These are phyloP conservation scores for Edaphochlamys debaryana DNA, from an alignment of 139 green algal species.

Conservation along the genomic window DNA sequence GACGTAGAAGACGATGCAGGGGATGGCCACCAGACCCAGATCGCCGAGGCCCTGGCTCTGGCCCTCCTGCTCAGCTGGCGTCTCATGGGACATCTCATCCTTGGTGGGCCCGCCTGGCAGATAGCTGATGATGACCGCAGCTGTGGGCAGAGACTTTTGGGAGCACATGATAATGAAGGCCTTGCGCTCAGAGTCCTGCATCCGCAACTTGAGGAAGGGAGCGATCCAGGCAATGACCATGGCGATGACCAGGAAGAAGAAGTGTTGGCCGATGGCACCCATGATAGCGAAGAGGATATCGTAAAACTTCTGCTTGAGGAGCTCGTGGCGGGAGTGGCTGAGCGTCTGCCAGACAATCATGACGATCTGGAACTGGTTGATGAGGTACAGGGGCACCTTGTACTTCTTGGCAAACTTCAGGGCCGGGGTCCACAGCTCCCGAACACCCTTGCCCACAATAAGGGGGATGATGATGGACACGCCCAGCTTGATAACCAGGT, in stretches of 20 bases:
- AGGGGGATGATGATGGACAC: conserved; percentile 82
- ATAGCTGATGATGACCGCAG: conserved; percentile 68
- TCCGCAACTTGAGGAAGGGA: conserved; percentile 37
- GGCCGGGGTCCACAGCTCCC: conserved; percentile 50
- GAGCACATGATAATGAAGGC: conserved; percentile 66
- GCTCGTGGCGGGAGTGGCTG: conserved; percentile 53
- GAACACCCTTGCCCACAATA: conserved; percentile 68
- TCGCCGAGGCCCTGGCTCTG: conserved; percentile 54
- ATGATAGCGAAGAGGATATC: conserved; percentile 64
- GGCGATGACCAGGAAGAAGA: conserved; percentile 69
- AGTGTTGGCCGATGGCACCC: conserved; percentile 58
- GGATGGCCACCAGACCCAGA: conserved; percentile 77
- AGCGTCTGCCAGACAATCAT: conserved; percentile 82
- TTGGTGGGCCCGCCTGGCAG: conserved; percentile 23
- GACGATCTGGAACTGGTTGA: conserved; percentile 69
- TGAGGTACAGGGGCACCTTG: conserved; percentile 67
- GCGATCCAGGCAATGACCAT: conserved; percentile 55
- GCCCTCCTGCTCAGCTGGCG: not conserved
- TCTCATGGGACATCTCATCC: not conserved
- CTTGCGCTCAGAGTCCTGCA: conserved; percentile 62
- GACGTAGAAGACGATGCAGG: conserved; percentile 85
- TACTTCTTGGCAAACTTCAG: conserved; percentile 46
- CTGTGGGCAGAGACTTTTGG: conserved; percentile 78
- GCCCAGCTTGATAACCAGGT: conserved; percentile 84
- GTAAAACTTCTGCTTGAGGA: conserved; percentile 65